Conservation (phyloP, 202 grass and related monocot genomes). For the Carex arenaria region DNA sequence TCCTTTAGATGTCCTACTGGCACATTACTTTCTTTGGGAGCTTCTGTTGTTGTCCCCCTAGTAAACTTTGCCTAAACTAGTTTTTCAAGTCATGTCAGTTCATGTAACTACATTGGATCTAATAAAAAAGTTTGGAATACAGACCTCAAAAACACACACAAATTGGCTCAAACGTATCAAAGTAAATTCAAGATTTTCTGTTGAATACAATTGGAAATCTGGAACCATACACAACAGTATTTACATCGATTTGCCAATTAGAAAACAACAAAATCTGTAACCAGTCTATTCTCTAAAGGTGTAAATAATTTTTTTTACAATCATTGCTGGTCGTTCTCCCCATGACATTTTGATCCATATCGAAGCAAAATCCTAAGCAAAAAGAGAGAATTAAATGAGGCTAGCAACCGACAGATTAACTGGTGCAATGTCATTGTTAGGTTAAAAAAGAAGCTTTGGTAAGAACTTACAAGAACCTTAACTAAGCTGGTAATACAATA, state of each 20-base stretch:
- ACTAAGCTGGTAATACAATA: not conserved
- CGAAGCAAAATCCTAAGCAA: not conserved
- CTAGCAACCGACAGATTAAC: not conserved
- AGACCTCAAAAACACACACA: not conserved
- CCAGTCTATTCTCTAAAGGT: not conserved
- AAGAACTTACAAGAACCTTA: not conserved
- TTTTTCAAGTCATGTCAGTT: not conserved
- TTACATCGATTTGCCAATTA: constrained; percentile 2
- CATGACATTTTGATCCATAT: not conserved
- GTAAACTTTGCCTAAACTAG: not conserved
- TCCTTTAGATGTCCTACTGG: not conserved
- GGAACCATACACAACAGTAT: not conserved
- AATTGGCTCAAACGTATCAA: not conserved
- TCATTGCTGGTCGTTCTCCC: not conserved
- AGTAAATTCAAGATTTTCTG: not conserved
- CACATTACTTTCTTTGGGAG: not conserved
- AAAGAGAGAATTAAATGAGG: not conserved
- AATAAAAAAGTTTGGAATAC: not conserved
- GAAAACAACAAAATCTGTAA: not conserved
- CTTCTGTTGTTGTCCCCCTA: not conserved
- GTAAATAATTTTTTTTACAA: not conserved
- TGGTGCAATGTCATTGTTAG: not conserved
- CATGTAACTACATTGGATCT: not conserved
- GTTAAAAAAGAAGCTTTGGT: not conserved
- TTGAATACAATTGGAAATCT: not conserved